These are phyloP conservation scores for Symbiotaphrina buchneri DNA, from an alignment of 495 filamentous ascomycete genomes.

Conservation along the genomic window DNA sequence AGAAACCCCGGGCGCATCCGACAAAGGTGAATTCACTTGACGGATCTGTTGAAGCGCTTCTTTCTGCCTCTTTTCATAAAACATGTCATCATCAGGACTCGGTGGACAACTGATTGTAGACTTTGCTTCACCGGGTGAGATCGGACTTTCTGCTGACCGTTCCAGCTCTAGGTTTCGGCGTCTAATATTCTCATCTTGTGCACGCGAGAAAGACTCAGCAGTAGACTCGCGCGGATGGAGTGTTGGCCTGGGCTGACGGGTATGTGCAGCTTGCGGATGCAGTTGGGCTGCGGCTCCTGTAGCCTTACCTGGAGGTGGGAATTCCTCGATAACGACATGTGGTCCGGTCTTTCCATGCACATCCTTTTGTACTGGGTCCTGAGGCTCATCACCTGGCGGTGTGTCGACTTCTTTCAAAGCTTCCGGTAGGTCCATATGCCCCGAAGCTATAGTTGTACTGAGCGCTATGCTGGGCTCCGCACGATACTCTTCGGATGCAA, in stretches of 20 bases:
- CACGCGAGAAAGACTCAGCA: no score
- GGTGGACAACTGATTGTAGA: conserved; percentile 11
- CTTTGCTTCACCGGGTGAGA: not conserved
- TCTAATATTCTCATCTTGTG: no score
- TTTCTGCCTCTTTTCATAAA: conserved; percentile 3
- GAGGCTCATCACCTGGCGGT: not conserved
- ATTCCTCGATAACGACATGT: not conserved
- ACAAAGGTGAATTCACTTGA: not conserved
- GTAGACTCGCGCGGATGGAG: no score
- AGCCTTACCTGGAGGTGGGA: not conserved
- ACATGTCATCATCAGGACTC: conserved; percentile 15
- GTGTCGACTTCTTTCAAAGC: conserved; percentile 16
- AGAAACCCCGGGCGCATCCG: not conserved
- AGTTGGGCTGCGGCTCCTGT: not conserved
- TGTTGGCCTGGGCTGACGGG: no score
- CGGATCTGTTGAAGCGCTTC: not conserved
- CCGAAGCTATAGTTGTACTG: conserved; percentile 37
- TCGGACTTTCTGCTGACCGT: no score
- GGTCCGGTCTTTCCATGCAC: conserved; percentile 5
- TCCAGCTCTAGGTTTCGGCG: no score
- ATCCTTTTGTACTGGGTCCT: conserved; percentile 1
- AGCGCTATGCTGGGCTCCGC: conserved; percentile 39
- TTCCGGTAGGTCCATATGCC: conserved; percentile 29
- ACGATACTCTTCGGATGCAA: conserved; percentile 32
- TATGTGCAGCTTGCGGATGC: no score